These are phyloP conservation scores for Leccinum olivaceopallidum DNA, from an alignment of 768 basidiomycete species.

Conservation along the genomic window DNA sequence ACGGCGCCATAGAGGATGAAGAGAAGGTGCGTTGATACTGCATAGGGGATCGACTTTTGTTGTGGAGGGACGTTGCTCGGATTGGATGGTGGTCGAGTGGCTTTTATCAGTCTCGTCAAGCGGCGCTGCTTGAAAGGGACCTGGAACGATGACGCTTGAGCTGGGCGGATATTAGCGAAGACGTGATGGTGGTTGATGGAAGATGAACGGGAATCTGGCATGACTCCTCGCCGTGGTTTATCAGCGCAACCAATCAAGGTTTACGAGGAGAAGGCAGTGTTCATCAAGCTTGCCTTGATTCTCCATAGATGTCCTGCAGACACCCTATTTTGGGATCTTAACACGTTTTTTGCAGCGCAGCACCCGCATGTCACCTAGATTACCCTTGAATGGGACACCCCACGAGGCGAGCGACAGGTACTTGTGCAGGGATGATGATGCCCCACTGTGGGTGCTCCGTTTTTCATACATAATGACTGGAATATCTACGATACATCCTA, in stretches of 20 bases:
- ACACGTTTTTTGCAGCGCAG: constrained; percentile 39
- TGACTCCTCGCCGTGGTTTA: constrained; percentile 34
- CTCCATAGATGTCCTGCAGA: constrained; percentile 13
- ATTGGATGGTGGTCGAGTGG: constrained; percentile 1
- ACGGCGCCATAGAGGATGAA: constrained; percentile 34
- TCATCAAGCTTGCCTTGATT: constrained; percentile 21
- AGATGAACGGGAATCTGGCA: constrained; percentile 37
- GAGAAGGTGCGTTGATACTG: constrained; percentile 32
- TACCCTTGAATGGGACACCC: constrained; percentile 19
- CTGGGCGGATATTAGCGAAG: constrained; percentile 37
- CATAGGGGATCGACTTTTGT: constrained; percentile 25
- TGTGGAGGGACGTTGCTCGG: constrained; percentile 12
- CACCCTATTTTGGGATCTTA: constrained; percentile 27
- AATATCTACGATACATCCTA: constrained; percentile 26
- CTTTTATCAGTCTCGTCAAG: constrained; percentile 31
- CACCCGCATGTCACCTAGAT: constrained; percentile 29
- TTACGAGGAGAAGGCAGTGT: constrained; percentile 32
- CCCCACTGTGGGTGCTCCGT: constrained; percentile 23
- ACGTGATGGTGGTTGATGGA: constrained; percentile 30
- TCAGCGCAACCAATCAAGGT: constrained; percentile 35
- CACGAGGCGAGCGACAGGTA: constrained; percentile 34
- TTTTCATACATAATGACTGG: constrained; percentile 33
- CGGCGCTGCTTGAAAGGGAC: constrained; percentile 23
- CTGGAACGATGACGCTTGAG: constrained; percentile 24
- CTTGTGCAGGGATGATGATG: constrained; percentile 25